phyloP scores from a whole-genome alignment of 2,329 filamentous ascomycete species.

The Chalaropsis thielavioides region DNA sequence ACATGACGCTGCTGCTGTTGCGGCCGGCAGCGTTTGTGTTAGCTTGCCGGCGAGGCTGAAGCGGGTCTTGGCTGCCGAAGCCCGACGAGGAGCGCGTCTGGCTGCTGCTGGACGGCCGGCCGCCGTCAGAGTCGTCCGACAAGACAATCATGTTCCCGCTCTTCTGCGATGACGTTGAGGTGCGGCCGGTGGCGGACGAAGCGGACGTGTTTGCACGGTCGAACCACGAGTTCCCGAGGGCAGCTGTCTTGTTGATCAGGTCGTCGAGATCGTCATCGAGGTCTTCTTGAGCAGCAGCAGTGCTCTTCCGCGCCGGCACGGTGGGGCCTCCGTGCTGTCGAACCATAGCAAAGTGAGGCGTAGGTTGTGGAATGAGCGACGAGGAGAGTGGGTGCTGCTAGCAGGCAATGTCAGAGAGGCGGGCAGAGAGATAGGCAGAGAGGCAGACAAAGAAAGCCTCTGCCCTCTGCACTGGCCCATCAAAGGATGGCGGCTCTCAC shows the following conservation, averaged over 20 bases:
- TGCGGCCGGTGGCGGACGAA: neutral
- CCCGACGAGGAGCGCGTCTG: neutral
- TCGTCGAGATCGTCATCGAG: conserved; percentile 14
- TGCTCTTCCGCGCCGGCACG: neutral
- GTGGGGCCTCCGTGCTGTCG: conserved; percentile 8
- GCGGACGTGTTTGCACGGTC: conserved; percentile 6
- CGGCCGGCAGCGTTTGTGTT: neutral
- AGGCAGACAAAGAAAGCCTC: no score
- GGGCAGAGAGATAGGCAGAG: neutral
- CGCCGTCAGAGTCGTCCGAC: conserved; percentile 2
- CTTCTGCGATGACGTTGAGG: neutral
- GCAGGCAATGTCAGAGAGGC: neutral
- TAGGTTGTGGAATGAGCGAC: neutral
- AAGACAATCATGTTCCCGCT: neutral
- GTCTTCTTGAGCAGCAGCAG: conserved; percentile 6
- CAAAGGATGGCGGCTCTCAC: no score
- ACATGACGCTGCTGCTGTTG: conserved; percentile 28
- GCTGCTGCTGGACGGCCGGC: neutral
- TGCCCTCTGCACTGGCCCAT: no score
- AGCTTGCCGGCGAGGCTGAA: neutral
- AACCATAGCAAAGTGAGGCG: neutral
- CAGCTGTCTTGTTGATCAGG: conserved; percentile 16
- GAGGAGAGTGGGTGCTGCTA: no score
- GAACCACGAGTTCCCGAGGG: conserved; percentile 14
- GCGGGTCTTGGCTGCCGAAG: neutral